Percentiles rank a stretch among this genome's conserved stretches.
These are phyloP conservation scores for Yamadazyma spencermartinsiae DNA, from an alignment of 1,139 yeast genomes.

Conservation along the genomic window DNA sequence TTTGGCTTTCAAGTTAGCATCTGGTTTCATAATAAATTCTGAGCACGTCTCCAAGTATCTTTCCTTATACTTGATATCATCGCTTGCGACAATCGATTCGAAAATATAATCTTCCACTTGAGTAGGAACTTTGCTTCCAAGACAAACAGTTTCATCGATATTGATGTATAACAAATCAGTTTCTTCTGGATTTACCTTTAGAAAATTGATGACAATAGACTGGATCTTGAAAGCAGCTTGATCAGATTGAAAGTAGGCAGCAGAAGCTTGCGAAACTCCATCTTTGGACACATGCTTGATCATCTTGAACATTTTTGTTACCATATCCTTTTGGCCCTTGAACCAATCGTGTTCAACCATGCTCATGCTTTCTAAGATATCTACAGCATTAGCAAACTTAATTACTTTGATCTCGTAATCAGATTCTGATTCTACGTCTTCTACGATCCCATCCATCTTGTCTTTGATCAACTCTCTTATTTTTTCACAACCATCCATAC, in stretches of 20 bases:
- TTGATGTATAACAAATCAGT: slow-evolving; percentile 45
- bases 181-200: slow-evolving; percentile 35
- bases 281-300: slow-evolving; percentile 30
- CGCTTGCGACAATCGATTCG: slow-evolving; percentile 52
- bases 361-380: slow-evolving; percentile 56
- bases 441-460: slow-evolving; percentile 43
- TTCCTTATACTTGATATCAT: slow-evolving; percentile 48
- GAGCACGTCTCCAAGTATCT: slow-evolving; percentile 54
- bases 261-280: slow-evolving; percentile 49
- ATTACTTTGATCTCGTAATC: slow-evolving; percentile 56
- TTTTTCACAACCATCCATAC: slow-evolving; percentile 56
- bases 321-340: slow-evolving; percentile 46
- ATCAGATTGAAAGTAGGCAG: slow-evolving; percentile 70
- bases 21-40: slow-evolving; percentile 44
- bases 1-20: slow-evolving; percentile 51
- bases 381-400: slow-evolving; percentile 71
- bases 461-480: slow-evolving; percentile 57
- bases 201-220: slow-evolving; percentile 48
- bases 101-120: slow-evolving; percentile 60
- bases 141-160: slow-evolving; percentile 48
- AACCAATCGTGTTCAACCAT: slow-evolving; percentile 65
- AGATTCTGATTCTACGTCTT: slow-evolving; percentile 44
- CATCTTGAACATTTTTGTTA: slow-evolving; percentile 48
- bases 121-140: slow-evolving; percentile 48
- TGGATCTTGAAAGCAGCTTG: slow-evolving; percentile 71